These are phyloP conservation scores for Jaltomata sinuosa DNA, from an alignment of 257 asterid genomes.

Conservation along the genomic window DNA sequence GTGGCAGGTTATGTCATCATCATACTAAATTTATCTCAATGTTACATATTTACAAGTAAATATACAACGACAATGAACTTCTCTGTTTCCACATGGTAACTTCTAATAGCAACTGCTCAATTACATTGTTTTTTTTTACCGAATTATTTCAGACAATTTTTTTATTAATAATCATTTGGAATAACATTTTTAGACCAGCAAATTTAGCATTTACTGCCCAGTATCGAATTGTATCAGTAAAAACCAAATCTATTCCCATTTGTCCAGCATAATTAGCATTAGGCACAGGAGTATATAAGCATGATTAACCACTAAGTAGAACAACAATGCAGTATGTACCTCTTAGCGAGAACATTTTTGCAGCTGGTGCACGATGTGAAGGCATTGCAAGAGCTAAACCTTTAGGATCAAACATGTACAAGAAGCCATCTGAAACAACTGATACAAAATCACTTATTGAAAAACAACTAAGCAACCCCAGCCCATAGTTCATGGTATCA, in stretches of 20 bases:
- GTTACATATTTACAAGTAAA: neutral
- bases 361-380: constrained; percentile 65
- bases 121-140: neutral
- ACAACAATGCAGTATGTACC: constrained; percentile 30
- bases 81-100: neutral
- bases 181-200: neutral
- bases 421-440: constrained; percentile 79
- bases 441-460: constrained; percentile 78
- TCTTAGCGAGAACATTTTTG: constrained; percentile 79
- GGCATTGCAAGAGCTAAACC: constrained; percentile 68
- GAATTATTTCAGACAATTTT: neutral
- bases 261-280: neutral
- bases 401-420: constrained; percentile 90
- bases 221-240: neutral
- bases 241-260: neutral
- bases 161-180: neutral
- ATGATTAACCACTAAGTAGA: constrained; percentile 7
- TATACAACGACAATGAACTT: neutral
- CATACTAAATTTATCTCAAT: neutral
- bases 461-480: constrained; percentile 91
- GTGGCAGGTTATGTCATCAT: neutral
- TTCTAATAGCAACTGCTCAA: neutral
- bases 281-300: neutral
- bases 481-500: constrained; percentile 78
- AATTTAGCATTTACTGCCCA: neutral